These are phyloP conservation scores for Xylaria telfairii DNA, from an alignment of 495 filamentous ascomycete species.

Conservation along the genomic window DNA sequence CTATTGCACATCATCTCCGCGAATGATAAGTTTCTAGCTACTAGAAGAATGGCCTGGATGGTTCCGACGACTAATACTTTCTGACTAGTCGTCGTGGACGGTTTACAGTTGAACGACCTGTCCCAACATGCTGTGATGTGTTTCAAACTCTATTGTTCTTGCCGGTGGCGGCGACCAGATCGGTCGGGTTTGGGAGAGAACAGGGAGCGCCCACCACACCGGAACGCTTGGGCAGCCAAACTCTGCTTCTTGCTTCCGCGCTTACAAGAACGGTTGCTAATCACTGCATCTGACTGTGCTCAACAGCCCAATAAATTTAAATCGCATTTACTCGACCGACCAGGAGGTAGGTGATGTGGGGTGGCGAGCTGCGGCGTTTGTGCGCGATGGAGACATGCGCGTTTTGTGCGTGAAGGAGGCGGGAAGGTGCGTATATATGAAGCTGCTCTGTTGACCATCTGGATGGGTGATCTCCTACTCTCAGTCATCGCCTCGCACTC, in stretches of 20 bases:
- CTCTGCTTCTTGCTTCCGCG: neutral
- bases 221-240: neutral
- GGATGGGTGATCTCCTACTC: neutral
- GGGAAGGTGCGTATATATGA: neutral
- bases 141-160: neutral
- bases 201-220: neutral
- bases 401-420: constrained; percentile 11
- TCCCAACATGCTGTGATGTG: neutral
- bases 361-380: constrained; percentile 14
- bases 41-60: neutral
- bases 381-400: constrained; percentile 16
- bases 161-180: neutral
- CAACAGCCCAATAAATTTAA: neutral
- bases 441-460: neutral
- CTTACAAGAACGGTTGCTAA: neutral
- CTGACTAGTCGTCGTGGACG: neutral
- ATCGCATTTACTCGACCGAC: neutral
- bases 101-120: neutral
- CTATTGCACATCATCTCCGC: neutral
- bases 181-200: neutral
- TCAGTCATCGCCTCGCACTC: neutral
- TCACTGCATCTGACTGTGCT: neutral
- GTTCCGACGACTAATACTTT: constrained; percentile 1
- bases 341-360: constrained; percentile 3
- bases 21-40: neutral